Percentiles rank a stretch among this genome's conserved stretches.
Evolutionary conservation across 225 moss, liverwort and hornwort genomes (phyloP).

Genomic region (Anthoceros angustus): DNA sequence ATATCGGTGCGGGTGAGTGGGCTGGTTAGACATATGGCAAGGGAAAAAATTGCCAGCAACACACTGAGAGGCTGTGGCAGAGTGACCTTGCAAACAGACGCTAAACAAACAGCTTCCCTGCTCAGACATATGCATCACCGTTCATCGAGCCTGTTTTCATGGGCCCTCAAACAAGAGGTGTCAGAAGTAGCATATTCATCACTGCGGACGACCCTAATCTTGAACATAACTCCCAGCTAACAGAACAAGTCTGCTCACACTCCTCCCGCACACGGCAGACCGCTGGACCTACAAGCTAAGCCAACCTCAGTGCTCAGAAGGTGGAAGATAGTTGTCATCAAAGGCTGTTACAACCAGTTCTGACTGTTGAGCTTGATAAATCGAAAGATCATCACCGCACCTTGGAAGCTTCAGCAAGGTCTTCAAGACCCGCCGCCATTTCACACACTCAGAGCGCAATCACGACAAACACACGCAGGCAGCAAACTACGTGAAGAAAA

Average conservation of each 20-base stretch:
- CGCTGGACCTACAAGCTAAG: background rate
- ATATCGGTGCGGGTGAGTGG: too few relatives aligned
- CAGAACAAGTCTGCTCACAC: background rate
- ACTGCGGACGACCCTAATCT: background rate
- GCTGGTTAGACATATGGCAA: background rate
- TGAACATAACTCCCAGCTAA: background rate
- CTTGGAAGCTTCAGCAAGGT: too few relatives aligned
- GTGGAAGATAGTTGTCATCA: constrained; percentile 2
- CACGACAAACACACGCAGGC: too few relatives aligned
- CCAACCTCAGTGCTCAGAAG: background rate
- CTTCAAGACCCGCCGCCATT: too few relatives aligned
- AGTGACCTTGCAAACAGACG: background rate
- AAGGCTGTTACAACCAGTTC: constrained; percentile 1
- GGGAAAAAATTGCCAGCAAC: constrained; percentile 1
- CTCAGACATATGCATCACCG: background rate
- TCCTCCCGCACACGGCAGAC: background rate
- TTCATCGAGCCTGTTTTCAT: background rate
- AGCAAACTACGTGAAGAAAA: too few relatives aligned
- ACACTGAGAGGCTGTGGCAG: background rate
- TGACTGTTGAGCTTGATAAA: background rate
- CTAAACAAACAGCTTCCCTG: background rate
- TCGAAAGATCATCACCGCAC: background rate
- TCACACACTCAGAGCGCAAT: too few relatives aligned
- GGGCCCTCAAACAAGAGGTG: background rate
- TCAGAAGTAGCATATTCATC: constrained; percentile 3